Conservation (phyloP, 1,284 basidiomycete genomes). For the Cystobasidiaceae sp. region DNA sequence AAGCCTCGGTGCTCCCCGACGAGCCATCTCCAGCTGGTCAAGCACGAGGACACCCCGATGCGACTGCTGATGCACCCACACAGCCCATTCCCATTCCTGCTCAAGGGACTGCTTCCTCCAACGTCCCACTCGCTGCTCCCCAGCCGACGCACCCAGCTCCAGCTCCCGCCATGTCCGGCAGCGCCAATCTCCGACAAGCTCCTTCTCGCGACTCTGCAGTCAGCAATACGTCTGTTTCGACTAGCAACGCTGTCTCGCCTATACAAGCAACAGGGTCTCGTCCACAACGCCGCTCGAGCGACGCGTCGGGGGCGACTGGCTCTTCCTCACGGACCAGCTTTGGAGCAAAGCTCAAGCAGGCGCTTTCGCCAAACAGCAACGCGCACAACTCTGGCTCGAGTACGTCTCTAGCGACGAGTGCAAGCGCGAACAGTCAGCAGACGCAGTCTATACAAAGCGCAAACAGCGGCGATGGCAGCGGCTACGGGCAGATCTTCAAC, state of each 20-base stretch:
- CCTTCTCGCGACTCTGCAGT: neutral
- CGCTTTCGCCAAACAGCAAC: slow-evolving; percentile 3
- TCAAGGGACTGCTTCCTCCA: neutral
- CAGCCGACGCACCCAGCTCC: slow-evolving; percentile 1
- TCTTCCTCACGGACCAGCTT: neutral
- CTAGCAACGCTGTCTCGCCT: too few relatives aligned
- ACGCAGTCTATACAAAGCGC: neutral
- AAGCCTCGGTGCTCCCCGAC: neutral
- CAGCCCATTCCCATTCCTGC: neutral
- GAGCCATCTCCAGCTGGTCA: neutral
- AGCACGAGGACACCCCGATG: too few relatives aligned
- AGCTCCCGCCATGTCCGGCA: neutral
- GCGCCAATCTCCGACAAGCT: neutral
- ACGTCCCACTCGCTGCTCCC: slow-evolving; percentile 14
- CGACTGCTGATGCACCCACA: too few relatives aligned
- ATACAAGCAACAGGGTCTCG: neutral
- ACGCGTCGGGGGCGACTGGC: neutral
- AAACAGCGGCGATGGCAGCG: neutral
- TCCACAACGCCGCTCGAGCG: neutral
- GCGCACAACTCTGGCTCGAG: neutral
- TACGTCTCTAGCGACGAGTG: too few relatives aligned
- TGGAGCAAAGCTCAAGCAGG: slow-evolving; percentile 20
- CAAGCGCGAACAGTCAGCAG: too few relatives aligned
- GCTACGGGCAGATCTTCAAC: neutral
- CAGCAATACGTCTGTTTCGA: too few relatives aligned